Evolutionary conservation across 768 basidiomycete species (phyloP), one percentile per base, ranked within the genome.

Genomic region (Lyophyllum shimeji): DNA sequence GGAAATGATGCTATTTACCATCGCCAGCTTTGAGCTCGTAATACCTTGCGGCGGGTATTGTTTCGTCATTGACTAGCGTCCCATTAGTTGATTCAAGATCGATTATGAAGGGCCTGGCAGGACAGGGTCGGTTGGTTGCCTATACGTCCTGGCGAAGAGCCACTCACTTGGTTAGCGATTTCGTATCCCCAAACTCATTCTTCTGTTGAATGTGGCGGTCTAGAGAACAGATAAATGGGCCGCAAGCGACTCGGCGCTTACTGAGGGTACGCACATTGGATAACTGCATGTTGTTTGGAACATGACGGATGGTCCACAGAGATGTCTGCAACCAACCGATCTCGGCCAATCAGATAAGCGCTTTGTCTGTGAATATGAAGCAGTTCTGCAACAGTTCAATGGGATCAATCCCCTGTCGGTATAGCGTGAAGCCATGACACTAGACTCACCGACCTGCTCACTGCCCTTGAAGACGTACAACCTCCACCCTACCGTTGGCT

Each of bases 21-120:
- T 96, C 94, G 23, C 84, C 80, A 18, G 81, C 74, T 69, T 81
- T 86, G 50, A 96, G 74, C 69, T 96, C 94, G 67, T 88, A 95
- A 69, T 85, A 99, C 57, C 96, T 78, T 7, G 93, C 87, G 1
- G 85, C 76, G 2, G 97, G 97, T 58, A 98, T 89, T 46, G 79
- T 72, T 64, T 88, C 82, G 58, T 87, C 92, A 64, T 98, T 98
- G 45, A 99, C 96, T 62, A 83, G 79, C 0, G 97, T 98, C 1
- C 91, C 87, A 67, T 99, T 99, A 2, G 97, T 98, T n/a, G 95
- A 97, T 63, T 99, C 95, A 8, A 99, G 83, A 72, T 99, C 97
- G 57, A 99, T 97, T 48, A 99, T 83, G 69, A 95, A 99, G 1
- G 97, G 95, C 67, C 95, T 98, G 60, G 13, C 31, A 43, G 21